A percentile compares a stretch with the other conserved stretches of the same genome.
Conservation (phyloP, 2,329 filamentous ascomycete species). For the Pyricularia grisea region DNA sequence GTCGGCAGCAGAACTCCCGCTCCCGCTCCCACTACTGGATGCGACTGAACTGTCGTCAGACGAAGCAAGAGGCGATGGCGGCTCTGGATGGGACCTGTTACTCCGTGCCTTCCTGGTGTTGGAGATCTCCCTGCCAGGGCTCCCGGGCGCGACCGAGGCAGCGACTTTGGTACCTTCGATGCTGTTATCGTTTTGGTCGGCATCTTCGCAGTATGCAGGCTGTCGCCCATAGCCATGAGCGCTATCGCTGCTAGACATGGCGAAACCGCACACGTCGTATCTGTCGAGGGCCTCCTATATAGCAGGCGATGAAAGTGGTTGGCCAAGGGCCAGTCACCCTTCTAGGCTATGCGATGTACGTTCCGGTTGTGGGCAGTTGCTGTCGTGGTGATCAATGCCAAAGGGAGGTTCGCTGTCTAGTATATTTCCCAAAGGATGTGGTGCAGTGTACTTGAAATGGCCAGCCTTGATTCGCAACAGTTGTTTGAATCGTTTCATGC, state of each 20-base stretch:
- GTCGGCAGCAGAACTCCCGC: constrained; percentile 1
- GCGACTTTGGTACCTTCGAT: constrained; percentile 28
- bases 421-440: background rate
- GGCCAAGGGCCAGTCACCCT: background rate
- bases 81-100: background rate
- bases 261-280: constrained; percentile 9
- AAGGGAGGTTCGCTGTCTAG: background rate
- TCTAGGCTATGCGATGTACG: background rate
- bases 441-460: background rate
- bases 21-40: background rate
- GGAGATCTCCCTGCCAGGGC: constrained; percentile 37
- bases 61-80: background rate
- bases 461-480: background rate
- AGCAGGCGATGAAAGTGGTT: background rate
- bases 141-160: constrained; percentile 30
- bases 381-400: background rate
- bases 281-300: background rate
- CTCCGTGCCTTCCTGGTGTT: constrained; percentile 34
- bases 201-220: constrained; percentile 38
- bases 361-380: background rate
- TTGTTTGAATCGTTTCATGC: background rate
- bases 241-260: constrained; percentile 31
- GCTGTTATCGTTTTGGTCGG: constrained; percentile 36
- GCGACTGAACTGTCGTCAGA: background rate
- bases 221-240: constrained; percentile 2